Conservation (phyloP, 2,329 filamentous ascomycete genomes). For the Diaporthe citri region DNA sequence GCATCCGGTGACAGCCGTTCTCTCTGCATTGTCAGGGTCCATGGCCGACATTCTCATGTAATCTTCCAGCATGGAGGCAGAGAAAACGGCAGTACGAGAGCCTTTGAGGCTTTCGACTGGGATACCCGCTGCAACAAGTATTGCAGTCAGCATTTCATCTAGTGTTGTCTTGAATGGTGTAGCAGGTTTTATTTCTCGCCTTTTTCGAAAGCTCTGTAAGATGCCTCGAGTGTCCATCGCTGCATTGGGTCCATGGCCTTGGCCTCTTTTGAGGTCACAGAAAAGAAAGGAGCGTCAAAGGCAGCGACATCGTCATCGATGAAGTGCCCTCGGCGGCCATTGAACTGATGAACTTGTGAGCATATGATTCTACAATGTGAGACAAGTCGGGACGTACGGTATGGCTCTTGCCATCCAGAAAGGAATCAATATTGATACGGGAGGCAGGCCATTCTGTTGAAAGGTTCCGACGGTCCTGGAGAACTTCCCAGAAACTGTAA, state of each 20-base stretch:
- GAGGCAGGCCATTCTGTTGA: constrained; percentile 50
- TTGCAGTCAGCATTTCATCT: constrained; percentile 21
- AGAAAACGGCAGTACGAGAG: constrained; percentile 51
- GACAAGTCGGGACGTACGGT: not conserved
- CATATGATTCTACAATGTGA: not conserved
- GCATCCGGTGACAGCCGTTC: constrained; percentile 50
- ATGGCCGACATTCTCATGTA: constrained; percentile 48
- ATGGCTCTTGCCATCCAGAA: constrained; percentile 37
- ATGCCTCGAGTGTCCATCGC: constrained; percentile 49
- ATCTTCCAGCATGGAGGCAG: constrained; percentile 54
- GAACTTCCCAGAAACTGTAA: constrained; percentile 50
- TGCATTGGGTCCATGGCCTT: constrained; percentile 55
- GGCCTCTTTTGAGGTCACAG: constrained; percentile 50
- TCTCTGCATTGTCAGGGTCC: constrained; percentile 51
- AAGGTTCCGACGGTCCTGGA: constrained; percentile 48
- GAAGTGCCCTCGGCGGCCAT: constrained; percentile 46
- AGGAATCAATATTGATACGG: constrained; percentile 47
- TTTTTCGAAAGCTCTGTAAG: constrained; percentile 54
- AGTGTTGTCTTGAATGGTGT: not conserved
- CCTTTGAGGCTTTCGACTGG: constrained; percentile 46
- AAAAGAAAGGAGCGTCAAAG: constrained; percentile 57
- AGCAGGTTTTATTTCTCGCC: constrained; percentile 42
- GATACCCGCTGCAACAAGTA: constrained; percentile 49
- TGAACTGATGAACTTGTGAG: constrained; percentile 1
- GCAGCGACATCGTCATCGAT: constrained; percentile 49